Percentiles rank a stretch among this genome's conserved stretches.
Conservation (phyloP, 345 rosid genomes). For the Aethionema arabicum region DNA sequence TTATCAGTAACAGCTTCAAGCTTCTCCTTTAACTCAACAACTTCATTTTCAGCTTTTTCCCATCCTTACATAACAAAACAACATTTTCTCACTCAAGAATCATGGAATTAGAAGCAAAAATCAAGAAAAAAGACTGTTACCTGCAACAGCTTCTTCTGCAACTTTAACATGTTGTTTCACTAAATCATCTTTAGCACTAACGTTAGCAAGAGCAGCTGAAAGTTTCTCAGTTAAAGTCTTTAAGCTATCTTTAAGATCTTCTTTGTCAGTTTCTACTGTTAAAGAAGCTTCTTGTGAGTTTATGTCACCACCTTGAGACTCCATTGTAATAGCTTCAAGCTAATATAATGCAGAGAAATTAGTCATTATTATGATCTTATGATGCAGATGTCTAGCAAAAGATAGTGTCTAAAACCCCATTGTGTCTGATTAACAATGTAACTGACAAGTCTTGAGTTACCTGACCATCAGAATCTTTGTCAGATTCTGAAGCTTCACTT, state of each 20-base stretch:
- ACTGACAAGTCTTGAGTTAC: constrained; percentile 34
- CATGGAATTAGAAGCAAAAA: background rate
- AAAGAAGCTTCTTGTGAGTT: constrained; percentile 60
- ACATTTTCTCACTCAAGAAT: constrained; percentile 21
- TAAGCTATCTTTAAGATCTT: constrained; percentile 50
- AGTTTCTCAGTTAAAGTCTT: constrained; percentile 64
- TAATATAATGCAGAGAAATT: background rate
- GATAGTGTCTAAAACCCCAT: background rate
- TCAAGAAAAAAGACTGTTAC: constrained; percentile 36
- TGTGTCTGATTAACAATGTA: background rate
- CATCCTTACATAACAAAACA: constrained; percentile 49
- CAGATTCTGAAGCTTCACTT: constrained; percentile 62
- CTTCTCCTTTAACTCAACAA: constrained; percentile 53
- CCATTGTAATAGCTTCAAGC: constrained; percentile 63
- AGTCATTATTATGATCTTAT: constrained; percentile 1
- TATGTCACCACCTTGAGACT: constrained; percentile 45
- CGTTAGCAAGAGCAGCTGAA: constrained; percentile 78
- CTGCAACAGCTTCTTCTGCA: constrained; percentile 97
- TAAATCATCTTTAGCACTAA: constrained; percentile 83
- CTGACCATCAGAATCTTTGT: constrained; percentile 76
- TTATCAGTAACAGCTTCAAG: constrained; percentile 52
- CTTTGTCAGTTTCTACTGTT: constrained; percentile 37
- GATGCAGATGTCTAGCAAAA: background rate
- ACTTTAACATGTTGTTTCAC: constrained; percentile 92
- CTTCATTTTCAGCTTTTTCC: constrained; percentile 93